Evolutionary conservation across 306 rosid species (phyloP).

Genomic region (Rosa lucieae): DNA sequence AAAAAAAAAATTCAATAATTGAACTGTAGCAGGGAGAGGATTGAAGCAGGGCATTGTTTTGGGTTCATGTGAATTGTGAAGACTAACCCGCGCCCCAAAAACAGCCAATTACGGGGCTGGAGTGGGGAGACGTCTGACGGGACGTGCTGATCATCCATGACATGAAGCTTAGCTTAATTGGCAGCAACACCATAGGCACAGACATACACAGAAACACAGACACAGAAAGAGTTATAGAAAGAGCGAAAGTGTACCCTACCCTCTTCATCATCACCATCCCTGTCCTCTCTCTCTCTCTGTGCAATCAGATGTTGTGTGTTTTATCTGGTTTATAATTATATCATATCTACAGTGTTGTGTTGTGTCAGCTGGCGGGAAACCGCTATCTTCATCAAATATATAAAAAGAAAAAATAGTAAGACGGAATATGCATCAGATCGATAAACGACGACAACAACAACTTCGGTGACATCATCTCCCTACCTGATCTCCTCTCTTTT

Average conservation of each 20-base stretch:
- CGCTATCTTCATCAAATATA: neutral
- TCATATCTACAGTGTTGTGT: too few species aligned
- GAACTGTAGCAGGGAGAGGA: neutral
- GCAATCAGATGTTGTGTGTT: slow-evolving; percentile 2
- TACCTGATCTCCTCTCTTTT: slow-evolving; percentile 1
- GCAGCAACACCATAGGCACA: neutral
- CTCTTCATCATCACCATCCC: slow-evolving; percentile 14
- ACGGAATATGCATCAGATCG: slow-evolving; percentile 11
- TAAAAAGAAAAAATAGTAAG: slow-evolving; percentile 2
- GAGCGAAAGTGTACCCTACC: neutral
- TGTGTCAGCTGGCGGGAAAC: slow-evolving; percentile 77
- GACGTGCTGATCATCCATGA: slow-evolving; percentile 44
- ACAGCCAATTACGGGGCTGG: slow-evolving; percentile 45
- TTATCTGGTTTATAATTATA: neutral
- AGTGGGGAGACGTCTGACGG: slow-evolving; percentile 60
- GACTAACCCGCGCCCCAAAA: slow-evolving; percentile 23
- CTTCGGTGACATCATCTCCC: neutral
- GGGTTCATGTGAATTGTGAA: slow-evolving; percentile 34
- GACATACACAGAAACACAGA: neutral
- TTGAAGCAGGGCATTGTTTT: neutral
- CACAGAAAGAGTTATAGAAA: slow-evolving; percentile 6
- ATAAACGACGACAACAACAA: slow-evolving; percentile 1
- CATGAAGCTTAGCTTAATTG: slow-evolving; percentile 11
- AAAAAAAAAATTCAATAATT: neutral
- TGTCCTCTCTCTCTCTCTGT: slow-evolving; percentile 9